A percentile compares a stretch with the other conserved stretches of the same genome.
Conservation (phyloP, 805 yeast species). For the Danielia reshetovae region DNA sequence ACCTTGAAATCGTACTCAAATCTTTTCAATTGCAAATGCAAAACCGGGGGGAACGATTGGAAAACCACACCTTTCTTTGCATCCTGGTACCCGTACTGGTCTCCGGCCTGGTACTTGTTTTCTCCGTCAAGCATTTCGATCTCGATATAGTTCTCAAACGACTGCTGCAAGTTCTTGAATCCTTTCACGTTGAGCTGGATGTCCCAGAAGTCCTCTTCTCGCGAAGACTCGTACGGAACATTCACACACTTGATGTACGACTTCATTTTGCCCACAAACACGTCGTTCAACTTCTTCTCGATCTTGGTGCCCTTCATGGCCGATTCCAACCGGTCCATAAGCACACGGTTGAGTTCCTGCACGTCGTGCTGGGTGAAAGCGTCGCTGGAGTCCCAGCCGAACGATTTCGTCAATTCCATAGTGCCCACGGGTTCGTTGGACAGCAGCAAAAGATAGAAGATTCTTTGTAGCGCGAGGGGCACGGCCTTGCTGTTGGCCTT, state of each 20-base stretch:
- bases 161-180: constrained; percentile 62
- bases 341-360: constrained; percentile 89
- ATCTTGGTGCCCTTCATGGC: constrained; percentile 88
- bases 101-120: constrained; percentile 87
- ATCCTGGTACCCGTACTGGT: constrained; percentile 85
- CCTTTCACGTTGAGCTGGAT: constrained; percentile 92
- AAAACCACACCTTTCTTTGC: constrained; percentile 96
- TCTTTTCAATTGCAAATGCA: constrained; percentile 89
- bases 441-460: constrained; percentile 75
- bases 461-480: constrained; percentile 79
- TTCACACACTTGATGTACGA: constrained; percentile 88
- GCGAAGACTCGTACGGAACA: constrained; percentile 88
- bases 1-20: constrained; percentile 91
- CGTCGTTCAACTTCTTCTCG: constrained; percentile 52
- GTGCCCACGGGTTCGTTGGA: constrained; percentile 80
- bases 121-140: constrained; percentile 90
- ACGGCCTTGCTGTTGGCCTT: constrained; percentile 36
- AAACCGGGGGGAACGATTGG: constrained; percentile 84
- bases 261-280: constrained; percentile 96
- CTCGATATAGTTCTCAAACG: constrained; percentile 84
- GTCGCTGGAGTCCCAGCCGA: constrained; percentile 96
- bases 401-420: constrained; percentile 77
- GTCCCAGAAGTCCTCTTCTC: constrained; percentile 97
- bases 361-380: constrained; percentile 98
- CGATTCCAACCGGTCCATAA: constrained; percentile 89